Evolutionary conservation across 306 rosid genomes (phyloP).

Genomic region (Corylus avellana): DNA sequence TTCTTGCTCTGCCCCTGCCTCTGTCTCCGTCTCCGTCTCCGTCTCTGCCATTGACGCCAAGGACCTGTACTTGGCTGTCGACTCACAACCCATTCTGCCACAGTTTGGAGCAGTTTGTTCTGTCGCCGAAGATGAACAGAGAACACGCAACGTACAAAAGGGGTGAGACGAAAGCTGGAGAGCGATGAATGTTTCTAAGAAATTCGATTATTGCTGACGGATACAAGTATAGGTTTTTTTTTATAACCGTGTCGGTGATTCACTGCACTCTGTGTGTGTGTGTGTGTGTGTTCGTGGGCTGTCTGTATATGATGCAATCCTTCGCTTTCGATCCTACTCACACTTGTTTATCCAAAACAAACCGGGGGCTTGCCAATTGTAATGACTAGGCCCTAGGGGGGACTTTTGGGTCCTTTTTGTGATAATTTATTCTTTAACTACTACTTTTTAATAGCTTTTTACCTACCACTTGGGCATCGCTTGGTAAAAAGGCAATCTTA

Average conservation of each 20-base stretch:
- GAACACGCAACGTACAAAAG: neutral
- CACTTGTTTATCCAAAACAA: neutral
- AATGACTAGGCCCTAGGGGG: no score
- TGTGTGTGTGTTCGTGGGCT: neutral
- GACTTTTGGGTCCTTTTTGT: no score
- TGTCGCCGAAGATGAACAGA: no score
- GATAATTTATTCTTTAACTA: no score
- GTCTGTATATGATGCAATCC: neutral
- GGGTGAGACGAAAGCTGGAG: neutral
- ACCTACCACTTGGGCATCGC: no score
- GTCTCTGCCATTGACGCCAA: constrained; percentile 33
- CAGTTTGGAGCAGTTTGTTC: neutral
- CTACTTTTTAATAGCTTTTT: no score
- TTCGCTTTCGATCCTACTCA: constrained; percentile 2
- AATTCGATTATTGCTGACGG: neutral
- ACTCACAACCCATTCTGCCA: neutral
- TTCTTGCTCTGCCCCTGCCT: constrained; percentile 22
- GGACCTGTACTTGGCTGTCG: neutral
- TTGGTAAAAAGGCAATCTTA: no score
- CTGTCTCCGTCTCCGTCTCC: constrained; percentile 32
- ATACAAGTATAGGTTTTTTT: neutral
- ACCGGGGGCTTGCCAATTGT: no score
- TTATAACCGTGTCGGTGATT: no score
- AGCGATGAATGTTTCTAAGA: neutral
- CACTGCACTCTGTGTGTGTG: neutral